A percentile compares a stretch with the other conserved stretches of the same genome.
Evolutionary conservation across 345 rosid genomes (phyloP).

Genomic region (Abelmoschus esculentus): DNA sequence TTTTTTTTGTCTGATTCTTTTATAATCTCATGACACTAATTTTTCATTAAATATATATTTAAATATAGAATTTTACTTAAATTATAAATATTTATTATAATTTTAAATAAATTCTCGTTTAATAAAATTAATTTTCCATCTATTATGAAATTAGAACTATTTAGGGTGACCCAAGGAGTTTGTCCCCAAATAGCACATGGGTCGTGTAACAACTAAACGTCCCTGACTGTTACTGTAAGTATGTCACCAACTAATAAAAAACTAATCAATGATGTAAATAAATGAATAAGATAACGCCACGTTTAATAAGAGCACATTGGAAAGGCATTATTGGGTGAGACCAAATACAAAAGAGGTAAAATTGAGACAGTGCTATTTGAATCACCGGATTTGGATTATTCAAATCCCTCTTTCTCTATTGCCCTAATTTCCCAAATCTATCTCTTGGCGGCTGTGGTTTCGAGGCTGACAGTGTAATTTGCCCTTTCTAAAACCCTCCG

Average conservation of each 20-base stretch:
- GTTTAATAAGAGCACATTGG: not conserved
- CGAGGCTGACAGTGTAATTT: conserved; percentile 12
- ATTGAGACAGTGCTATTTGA: conserved; percentile 40
- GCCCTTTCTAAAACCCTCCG: conserved; percentile 19
- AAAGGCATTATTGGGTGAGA: not conserved
- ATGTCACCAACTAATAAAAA: not conserved
- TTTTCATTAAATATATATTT: too few relatives aligned
- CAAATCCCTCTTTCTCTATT: conserved; percentile 18
- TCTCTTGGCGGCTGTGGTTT: not conserved
- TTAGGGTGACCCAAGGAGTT: not conserved
- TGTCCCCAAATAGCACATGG: not conserved
- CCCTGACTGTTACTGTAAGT: not conserved
- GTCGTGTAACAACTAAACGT: not conserved
- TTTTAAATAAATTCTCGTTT: too few relatives aligned
- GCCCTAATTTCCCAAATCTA: conserved; percentile 35
- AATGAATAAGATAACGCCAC: not conserved
- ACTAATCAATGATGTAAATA: not conserved
- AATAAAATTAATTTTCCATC: too few relatives aligned
- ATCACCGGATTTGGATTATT: conserved; percentile 27
- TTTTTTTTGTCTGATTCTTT: too few relatives aligned
- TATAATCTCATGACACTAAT: too few relatives aligned
- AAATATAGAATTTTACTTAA: too few relatives aligned
- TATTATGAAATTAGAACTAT: too few relatives aligned
- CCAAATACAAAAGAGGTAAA: not conserved
- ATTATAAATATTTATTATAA: too few relatives aligned